A percentile compares a stretch with the other conserved stretches of the same genome.
phyloP scores from a whole-genome alignment of 257 asterid species.

The Misopates orontium region DNA sequence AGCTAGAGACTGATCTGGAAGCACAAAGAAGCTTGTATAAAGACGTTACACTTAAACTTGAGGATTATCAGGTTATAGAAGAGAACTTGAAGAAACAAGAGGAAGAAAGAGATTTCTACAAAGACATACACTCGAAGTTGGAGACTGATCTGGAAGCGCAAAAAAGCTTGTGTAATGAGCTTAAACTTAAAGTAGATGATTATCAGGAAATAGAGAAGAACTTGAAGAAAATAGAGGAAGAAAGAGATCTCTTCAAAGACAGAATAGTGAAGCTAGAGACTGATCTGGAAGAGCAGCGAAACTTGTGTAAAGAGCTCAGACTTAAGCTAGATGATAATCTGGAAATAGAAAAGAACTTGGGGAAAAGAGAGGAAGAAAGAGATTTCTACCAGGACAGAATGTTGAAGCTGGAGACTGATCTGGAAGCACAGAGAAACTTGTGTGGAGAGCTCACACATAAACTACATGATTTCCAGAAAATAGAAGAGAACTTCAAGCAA shows the following conservation, averaged over 20 bases:
- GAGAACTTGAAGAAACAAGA: constrained; percentile 49
- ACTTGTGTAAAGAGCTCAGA: too few species aligned
- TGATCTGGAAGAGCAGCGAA: too few species aligned
- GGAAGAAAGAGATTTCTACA: background rate
- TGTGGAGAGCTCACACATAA: constrained; percentile 43
- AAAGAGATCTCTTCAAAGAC: too few species aligned
- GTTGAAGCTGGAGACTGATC: constrained; percentile 60
- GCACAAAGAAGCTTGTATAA: constrained; percentile 41
- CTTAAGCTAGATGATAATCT: too few species aligned
- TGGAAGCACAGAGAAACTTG: constrained; percentile 45
- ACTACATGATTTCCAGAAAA: constrained; percentile 45
- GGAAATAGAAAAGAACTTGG: too few species aligned
- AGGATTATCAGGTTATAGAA: constrained; percentile 48
- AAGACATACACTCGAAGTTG: too few species aligned
- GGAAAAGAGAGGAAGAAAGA: constrained; percentile 45
- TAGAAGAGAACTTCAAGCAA: too few species aligned
- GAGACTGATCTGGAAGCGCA: too few species aligned
- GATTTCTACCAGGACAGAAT: constrained; percentile 45
- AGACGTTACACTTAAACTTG: constrained; percentile 49
- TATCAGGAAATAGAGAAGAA: constrained; percentile 33
- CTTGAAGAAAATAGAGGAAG: constrained; percentile 46
- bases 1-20: constrained; percentile 66
- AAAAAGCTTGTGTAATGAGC: too few species aligned
- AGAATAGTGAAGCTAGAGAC: too few species aligned
- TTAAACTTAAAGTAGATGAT: too few species aligned